phyloP scores from a whole-genome alignment of 805 yeast genomes.

The Nadsonia fulvescens region DNA sequence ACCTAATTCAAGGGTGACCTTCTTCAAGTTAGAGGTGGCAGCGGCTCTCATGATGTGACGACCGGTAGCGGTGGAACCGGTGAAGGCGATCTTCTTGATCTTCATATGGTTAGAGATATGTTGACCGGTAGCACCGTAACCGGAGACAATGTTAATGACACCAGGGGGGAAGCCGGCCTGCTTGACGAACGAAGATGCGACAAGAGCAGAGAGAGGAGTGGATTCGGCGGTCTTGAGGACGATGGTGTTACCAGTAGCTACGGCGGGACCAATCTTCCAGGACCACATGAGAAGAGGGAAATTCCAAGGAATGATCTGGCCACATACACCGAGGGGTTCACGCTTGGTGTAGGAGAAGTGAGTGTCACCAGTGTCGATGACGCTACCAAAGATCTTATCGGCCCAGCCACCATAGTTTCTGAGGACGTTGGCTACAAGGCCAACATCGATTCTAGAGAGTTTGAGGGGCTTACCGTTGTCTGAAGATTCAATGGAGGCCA shows the following conservation, averaged over 20 bases:
- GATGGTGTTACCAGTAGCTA: constrained; percentile 61
- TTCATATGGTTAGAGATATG: constrained; percentile 43
- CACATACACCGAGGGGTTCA: constrained; percentile 51
- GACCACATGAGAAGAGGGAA: constrained; percentile 55
- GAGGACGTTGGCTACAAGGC: constrained; percentile 35
- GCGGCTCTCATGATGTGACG: constrained; percentile 61
- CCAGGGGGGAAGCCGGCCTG: constrained; percentile 67
- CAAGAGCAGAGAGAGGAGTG: constrained; percentile 53
- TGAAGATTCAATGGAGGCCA: constrained; percentile 70
- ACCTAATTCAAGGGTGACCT: constrained; percentile 84
- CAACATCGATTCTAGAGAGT: constrained; percentile 27
- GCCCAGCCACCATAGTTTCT: constrained; percentile 63
- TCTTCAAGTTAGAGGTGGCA: constrained; percentile 53
- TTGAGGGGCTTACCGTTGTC: constrained; percentile 69
- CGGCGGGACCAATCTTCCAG: constrained; percentile 72
- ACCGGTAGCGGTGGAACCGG: constrained; percentile 88
- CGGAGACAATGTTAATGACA: constrained; percentile 53
- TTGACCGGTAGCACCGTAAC: constrained; percentile 50
- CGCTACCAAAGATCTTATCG: constrained; percentile 35
- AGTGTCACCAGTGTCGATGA: constrained; percentile 38
- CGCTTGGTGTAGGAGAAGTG: constrained; percentile 53
- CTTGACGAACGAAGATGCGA: constrained; percentile 37
- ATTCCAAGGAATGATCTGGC: constrained; percentile 58
- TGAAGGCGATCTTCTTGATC: constrained; percentile 77
- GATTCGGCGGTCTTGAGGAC: constrained; percentile 60